Percentiles rank a stretch among this genome's conserved stretches.
phyloP scores from a whole-genome alignment of 163 green algal genomes.

The Trebouxiophyceae sp. region DNA sequence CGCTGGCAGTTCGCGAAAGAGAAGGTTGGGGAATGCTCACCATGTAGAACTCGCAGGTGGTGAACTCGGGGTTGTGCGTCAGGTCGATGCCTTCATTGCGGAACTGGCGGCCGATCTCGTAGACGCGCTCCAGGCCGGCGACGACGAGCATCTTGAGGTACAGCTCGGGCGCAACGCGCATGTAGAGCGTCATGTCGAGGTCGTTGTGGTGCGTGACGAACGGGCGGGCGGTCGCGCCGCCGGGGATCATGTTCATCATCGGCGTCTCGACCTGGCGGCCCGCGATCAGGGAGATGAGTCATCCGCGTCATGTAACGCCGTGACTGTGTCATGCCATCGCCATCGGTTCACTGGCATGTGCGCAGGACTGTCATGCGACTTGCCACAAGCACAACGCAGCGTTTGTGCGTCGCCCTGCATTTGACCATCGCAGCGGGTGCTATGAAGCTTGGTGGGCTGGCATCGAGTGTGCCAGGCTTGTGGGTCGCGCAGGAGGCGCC shows the following conservation, averaged over 20 bases:
- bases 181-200: slow-evolving; percentile 96
- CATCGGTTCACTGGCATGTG: no score
- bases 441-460: no score
- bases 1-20: no score
- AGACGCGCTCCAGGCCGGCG: slow-evolving; percentile 94
- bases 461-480: no score
- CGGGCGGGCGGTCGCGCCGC: slow-evolving; percentile 85
- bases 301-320: no score
- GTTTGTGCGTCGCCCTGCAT: no score
- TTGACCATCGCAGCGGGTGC: no score
- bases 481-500: no score
- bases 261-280: slow-evolving; percentile 95
- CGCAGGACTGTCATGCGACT: neutral
- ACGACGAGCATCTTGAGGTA: slow-evolving; percentile 92
- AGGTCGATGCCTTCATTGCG: slow-evolving; percentile 92
- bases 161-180: slow-evolving; percentile 79
- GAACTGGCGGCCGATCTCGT: slow-evolving; percentile 90
- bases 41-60: slow-evolving; percentile 92
- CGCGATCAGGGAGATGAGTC: no score
- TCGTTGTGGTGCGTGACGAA: slow-evolving; percentile 99
- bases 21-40: no score
- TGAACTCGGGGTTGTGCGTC: slow-evolving; percentile 99
- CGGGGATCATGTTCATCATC: slow-evolving; percentile 99
- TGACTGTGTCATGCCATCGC: no score
- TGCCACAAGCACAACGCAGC: no score